phyloP scores from a whole-genome alignment of 192 early-diverging fungal genomes.

The Linnemannia schmuckeri region DNA sequence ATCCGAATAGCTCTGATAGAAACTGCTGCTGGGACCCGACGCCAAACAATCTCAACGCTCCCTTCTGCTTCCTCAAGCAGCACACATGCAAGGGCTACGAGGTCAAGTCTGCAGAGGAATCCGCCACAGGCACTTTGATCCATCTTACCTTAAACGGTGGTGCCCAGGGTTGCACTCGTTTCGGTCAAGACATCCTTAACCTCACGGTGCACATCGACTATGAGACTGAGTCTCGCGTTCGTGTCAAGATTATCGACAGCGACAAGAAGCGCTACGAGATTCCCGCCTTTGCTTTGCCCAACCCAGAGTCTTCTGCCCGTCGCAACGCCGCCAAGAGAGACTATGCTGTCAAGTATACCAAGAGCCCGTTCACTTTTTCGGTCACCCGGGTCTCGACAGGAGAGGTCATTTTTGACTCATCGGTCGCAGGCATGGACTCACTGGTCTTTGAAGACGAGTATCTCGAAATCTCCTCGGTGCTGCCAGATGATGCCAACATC shows the following conservation, averaged over 20 bases:
- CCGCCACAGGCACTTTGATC: slow-evolving; percentile 12
- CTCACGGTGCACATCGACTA: slow-evolving; percentile 63
- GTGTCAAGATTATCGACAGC: slow-evolving; percentile 61
- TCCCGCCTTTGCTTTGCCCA: slow-evolving; percentile 45
- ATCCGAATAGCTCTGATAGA: slow-evolving; percentile 9
- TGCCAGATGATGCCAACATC: slow-evolving; percentile 71
- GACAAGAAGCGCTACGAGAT: slow-evolving; percentile 61
- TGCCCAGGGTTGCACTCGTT: slow-evolving; percentile 26
- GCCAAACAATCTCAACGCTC: slow-evolving; percentile 30
- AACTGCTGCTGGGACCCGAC: slow-evolving; percentile 50
- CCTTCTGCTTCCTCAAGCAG: slow-evolving; percentile 49
- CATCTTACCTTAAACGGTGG: slow-evolving; percentile 13
- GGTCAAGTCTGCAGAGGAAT: slow-evolving; percentile 15
- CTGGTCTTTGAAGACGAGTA: slow-evolving; percentile 78
- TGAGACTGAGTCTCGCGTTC: slow-evolving; percentile 66
- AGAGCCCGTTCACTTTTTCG: slow-evolving; percentile 60
- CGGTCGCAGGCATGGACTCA: slow-evolving; percentile 48
- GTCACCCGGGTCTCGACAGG: slow-evolving; percentile 55
- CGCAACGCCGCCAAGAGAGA: slow-evolving; percentile 8
- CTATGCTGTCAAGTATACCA: slow-evolving; percentile 55
- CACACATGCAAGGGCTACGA: slow-evolving; percentile 40
- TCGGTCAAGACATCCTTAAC: slow-evolving; percentile 60
- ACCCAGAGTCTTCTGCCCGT: slow-evolving; percentile 35
- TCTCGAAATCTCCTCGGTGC: slow-evolving; percentile 69
- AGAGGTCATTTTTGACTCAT: slow-evolving; percentile 59